Evolutionary conservation across 331 rosid genomes (phyloP).

Genomic region (Phaseolus coccineus): DNA sequence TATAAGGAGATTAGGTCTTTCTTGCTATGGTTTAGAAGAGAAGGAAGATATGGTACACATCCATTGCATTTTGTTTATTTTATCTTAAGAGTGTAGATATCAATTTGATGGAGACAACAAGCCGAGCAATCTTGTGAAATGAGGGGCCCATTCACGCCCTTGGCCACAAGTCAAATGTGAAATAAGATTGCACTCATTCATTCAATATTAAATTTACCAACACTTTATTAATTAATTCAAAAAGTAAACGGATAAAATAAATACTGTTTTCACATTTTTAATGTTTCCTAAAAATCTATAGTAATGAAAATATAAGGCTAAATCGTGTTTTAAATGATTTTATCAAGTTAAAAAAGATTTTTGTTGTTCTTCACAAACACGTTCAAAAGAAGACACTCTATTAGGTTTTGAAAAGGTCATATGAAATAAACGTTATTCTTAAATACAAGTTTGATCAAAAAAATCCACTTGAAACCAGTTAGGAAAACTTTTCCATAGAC

Average conservation of each 20-base stretch:
- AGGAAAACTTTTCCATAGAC: neutral
- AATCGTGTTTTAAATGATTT: neutral
- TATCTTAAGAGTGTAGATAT: conserved; percentile 26
- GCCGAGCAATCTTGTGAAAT: conserved; percentile 51
- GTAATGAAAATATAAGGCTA: neutral
- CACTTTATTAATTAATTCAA: neutral
- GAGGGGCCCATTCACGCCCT: conserved; percentile 48
- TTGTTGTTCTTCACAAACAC: neutral
- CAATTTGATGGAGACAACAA: conserved; percentile 60
- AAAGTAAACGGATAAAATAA: neutral
- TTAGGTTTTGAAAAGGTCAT: neutral
- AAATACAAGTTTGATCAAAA: neutral
- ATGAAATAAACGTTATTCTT: neutral
- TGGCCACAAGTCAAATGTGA: conserved; percentile 23
- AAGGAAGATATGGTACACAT: conserved; percentile 45
- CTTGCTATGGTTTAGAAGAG: conserved; percentile 52
- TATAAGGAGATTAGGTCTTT: conserved; percentile 38
- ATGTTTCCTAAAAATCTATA: neutral
- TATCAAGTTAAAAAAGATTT: neutral
- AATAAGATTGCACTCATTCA: conserved; percentile 12
- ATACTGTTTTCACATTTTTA: neutral
- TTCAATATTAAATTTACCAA: neutral
- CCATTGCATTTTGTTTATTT: conserved; percentile 19
- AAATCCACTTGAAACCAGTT: neutral
- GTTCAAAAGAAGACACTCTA: neutral